Base-by-base conservation (phyloP, 2,329 filamentous ascomycete genomes). In the Trichoderma asperellum region DNA sequence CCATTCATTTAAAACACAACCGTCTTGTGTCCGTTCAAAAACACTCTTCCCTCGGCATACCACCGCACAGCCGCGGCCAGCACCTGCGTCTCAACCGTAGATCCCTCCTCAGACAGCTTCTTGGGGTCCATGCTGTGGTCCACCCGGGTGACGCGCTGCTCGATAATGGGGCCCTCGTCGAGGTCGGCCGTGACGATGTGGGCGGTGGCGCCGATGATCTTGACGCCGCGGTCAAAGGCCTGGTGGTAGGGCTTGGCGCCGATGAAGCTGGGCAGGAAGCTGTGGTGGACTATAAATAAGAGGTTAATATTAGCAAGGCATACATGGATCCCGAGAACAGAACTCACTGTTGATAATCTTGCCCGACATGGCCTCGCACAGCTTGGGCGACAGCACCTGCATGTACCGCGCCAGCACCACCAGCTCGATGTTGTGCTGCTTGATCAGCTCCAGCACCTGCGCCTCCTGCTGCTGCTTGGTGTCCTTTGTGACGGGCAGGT, bases 161-260 rank as follows among this genome's bases (percentile, higher is more conserved):
- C 92, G 74, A 96, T 96, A 74, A 96, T 96, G 12, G 92, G 92
- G 2, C 92, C 92, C 83, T 96, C 92, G 76, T 96, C 92, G 71
- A 96, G 81, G 79, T 95, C 92, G 34, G 91, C 91, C 1, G 92
- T 96, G 73, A 95, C 92, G 74, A 95, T 95, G 81, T 96, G 92
- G 5, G 92, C 92, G 2, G 92, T 94, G 29, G 92, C 92, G 70
- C 92, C 92, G 69, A 94, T 94, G 74, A 96, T 95, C 86, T 96
- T 96, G 73, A 96, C 92, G 70, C 92, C 92, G 34, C 92, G 88
- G 72, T 95, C 92, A 77, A 92, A 94, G 8, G 92, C 92, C 84
- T 96, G 92, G 80, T 95, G 92, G 81, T 96, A 96, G 3, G 92
- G 92, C 81, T 93, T 93, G 35, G 92, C 92, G 71, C 92, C 92